Evolutionary conservation across 2,329 filamentous ascomycete genomes (phyloP), one percentile per base, ranked within the genome.

Genomic region (Fusarium sp.): DNA sequence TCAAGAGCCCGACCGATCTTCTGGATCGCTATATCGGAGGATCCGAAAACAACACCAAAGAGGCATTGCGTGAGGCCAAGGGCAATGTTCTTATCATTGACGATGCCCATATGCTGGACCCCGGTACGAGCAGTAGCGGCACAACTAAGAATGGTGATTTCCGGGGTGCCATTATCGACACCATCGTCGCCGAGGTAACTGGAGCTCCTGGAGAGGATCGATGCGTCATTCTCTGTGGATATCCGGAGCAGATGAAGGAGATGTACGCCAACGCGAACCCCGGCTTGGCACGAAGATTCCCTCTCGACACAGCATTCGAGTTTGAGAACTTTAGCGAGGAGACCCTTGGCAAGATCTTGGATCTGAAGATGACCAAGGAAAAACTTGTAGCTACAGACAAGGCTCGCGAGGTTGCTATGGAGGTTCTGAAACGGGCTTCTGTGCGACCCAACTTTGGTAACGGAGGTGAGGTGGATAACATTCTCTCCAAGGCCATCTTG

Each of bases 61-160:
- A 85, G 0, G 94, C 94, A 16, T 84, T 95, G 0, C 88, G 88
- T 1, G 84, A 89, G 0, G 90, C 91, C 0, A 74, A 87, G 2
- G 93, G 93, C 1, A 95, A 94, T 75, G 91, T 95, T 1, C 85
- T 95, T 0, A 89, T 95, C 38, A 94, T 95, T 14, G 93, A 95
- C 69, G 93, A 95, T 78, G 92, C 92, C 0, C 94, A 95, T 73
- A 90, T 90, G 75, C 85, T 95, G 0, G 88, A 87, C 60, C 80
- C 82, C 1, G 84, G 84, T 16, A 73, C 69, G 1, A 80, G 80
- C 10, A 80, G 77, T 0, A 75, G 75, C 12, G 69, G 69, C 7
- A 70, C 69, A 31, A 83, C 83, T 12, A 80, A 83, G 0, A 78
- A 79, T 58, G 77, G 77, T 5, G 76, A 77, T 62, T 94, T 83